Evolutionary conservation across 352 stramenopile genomes (phyloP).

Genomic region (Halophytophthora batemanensis): DNA sequence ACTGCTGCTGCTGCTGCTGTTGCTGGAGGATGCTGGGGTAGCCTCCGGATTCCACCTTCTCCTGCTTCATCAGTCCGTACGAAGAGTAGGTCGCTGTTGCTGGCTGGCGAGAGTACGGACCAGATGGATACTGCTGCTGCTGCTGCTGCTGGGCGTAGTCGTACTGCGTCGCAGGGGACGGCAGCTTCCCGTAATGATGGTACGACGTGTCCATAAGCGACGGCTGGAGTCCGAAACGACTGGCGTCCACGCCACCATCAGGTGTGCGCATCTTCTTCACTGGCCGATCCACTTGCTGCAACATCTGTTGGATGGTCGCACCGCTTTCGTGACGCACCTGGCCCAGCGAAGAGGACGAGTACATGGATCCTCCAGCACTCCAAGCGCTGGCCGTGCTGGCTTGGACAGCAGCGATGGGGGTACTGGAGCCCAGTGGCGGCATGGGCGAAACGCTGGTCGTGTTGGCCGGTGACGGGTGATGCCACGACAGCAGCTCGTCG

Average conservation of each 20-base stretch:
- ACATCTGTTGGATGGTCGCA: conserved; percentile 26
- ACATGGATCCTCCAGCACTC: conserved; percentile 17
- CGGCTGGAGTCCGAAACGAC: conserved; percentile 22
- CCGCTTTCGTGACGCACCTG: conserved; percentile 23
- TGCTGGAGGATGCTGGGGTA: conserved; percentile 23
- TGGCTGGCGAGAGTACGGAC: conserved; percentile 21
- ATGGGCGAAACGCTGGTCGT: conserved; percentile 38
- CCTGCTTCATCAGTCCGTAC: conserved; percentile 21
- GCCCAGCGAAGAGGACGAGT: conserved; percentile 20
- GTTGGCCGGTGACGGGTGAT: conserved; percentile 37
- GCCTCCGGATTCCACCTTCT: conserved; percentile 14
- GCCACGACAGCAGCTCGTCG: conserved; percentile 70
- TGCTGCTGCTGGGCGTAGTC: conserved; percentile 28
- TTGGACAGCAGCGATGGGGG: conserved; percentile 10
- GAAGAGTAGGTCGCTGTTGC: conserved; percentile 12
- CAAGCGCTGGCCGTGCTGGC: conserved; percentile 15
- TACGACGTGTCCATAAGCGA: conserved; percentile 19
- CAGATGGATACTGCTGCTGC: conserved; percentile 22
- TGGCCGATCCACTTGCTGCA: conserved; percentile 26
- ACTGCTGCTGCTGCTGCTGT: conserved; percentile 19
- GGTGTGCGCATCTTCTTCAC: conserved; percentile 57
- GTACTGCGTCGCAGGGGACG: conserved; percentile 15
- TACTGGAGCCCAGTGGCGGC: conserved; percentile 17
- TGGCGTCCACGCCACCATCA: conserved; percentile 23
- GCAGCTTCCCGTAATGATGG: conserved; percentile 24